Conservation (phyloP, 129 eudicot genomes). For the Lactuca sativa region DNA sequence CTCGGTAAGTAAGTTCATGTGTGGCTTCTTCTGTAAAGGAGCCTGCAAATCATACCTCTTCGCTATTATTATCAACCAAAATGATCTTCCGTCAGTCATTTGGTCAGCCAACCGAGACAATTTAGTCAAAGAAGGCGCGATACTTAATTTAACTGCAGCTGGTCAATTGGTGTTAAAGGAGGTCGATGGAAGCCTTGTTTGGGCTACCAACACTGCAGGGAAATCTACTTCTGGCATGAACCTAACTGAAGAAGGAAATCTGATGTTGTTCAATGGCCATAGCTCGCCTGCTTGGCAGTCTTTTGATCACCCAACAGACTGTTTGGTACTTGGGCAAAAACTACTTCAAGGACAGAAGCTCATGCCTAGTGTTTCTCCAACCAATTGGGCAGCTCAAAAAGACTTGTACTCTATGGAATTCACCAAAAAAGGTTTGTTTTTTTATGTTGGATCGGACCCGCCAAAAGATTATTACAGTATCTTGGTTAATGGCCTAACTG, state of each 20-base stretch:
- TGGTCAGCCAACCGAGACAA: constrained; percentile 41
- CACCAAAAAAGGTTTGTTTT: constrained; percentile 4
- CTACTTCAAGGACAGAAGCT: constrained; percentile 17
- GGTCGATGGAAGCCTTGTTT: constrained; percentile 29
- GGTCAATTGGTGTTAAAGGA: constrained; percentile 29
- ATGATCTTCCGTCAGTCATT: not conserved
- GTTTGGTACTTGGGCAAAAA: constrained; percentile 33
- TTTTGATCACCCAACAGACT: constrained; percentile 27
- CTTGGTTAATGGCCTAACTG: not conserved
- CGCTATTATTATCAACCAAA: constrained; percentile 14
- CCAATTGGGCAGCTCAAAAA: constrained; percentile 19
- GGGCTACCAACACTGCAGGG: constrained; percentile 27
- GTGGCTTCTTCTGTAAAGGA: constrained; percentile 33
- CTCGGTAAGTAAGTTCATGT: not conserved
- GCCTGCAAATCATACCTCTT: constrained; percentile 2
- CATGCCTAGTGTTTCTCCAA: constrained; percentile 19
- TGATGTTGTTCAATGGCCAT: constrained; percentile 23
- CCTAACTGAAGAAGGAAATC: constrained; percentile 20
- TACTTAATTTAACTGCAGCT: constrained; percentile 12
- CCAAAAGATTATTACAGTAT: constrained; percentile 13
- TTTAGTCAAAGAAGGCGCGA: constrained; percentile 22
- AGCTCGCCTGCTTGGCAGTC: constrained; percentile 25
- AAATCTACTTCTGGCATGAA: constrained; percentile 28
- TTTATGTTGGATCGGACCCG: constrained; percentile 19
- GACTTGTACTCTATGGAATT: constrained; percentile 16